phyloP scores from a whole-genome alignment of 306 rosid genomes.

The Casuarina equisetifolia region DNA sequence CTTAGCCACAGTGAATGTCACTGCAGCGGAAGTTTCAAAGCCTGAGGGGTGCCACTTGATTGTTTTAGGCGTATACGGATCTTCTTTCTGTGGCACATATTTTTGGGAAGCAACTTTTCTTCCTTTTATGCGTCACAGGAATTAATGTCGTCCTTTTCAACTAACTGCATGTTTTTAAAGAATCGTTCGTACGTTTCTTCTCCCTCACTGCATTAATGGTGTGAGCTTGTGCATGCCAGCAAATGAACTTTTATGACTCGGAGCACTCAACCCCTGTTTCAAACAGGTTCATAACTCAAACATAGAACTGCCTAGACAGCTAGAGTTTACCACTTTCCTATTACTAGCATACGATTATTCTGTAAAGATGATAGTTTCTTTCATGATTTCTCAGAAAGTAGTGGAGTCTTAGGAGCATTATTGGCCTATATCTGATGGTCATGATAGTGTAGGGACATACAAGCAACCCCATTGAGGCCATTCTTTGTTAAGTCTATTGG shows the following conservation, averaged over 20 bases:
- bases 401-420: neutral
- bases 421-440: neutral
- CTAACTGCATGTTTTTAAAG: neutral
- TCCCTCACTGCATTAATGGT: neutral
- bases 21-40: constrained; percentile 16
- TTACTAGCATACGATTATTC: too few species aligned
- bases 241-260: too few species aligned
- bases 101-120: neutral
- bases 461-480: neutral
- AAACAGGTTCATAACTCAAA: neutral
- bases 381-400: neutral
- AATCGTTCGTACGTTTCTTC: neutral
- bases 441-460: neutral
- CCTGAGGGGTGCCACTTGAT: neutral
- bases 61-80: neutral
- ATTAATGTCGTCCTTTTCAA: neutral
- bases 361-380: neutral
- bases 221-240: neutral
- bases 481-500: neutral
- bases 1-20: constrained; percentile 15
- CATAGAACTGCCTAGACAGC: too few species aligned
- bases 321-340: too few species aligned
- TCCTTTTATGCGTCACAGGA: neutral
- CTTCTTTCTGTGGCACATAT: neutral
- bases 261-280: neutral